Percentiles rank a stretch among this genome's conserved stretches.
Conservation (phyloP, 257 asterid species). For the Plantago elongata region DNA sequence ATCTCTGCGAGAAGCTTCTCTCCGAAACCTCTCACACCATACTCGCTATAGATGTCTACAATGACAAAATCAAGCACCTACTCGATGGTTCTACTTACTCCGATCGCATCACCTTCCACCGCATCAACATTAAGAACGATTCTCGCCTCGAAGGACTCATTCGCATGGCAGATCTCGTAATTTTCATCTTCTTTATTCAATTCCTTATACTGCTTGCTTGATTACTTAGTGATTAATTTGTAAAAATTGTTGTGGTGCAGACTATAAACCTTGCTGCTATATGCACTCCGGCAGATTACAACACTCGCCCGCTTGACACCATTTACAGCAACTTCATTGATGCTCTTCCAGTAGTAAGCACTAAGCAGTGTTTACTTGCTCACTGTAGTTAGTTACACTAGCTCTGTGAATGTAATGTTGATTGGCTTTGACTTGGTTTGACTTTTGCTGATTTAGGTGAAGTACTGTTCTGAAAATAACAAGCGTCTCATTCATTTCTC, state of each 20-base stretch:
- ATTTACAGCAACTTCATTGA: constrained; percentile 96
- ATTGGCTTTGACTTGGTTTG: constrained; percentile 10
- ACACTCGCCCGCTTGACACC: constrained; percentile 94
- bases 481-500: constrained; percentile 96
- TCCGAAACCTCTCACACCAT: constrained; percentile 49
- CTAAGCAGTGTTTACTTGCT: no score
- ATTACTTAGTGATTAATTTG: constrained; percentile 11
- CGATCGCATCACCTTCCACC: constrained; percentile 81
- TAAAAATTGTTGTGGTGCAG: constrained; percentile 37
- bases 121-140: constrained; percentile 83
- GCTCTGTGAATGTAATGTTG: background rate
- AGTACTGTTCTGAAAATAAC: constrained; percentile 86
- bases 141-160: constrained; percentile 98
- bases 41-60: constrained; percentile 53
- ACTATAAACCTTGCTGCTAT: constrained; percentile 95
- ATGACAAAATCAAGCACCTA: constrained; percentile 54
- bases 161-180: constrained; percentile 94
- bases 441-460: constrained; percentile 50
- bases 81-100: constrained; percentile 26
- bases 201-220: no score
- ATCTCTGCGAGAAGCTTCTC: constrained; percentile 52
- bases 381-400: no score
- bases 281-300: constrained; percentile 97
- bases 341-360: constrained; percentile 91
- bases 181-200: constrained; percentile 14